Evolutionary conservation across 75 land plant species (phyloP), one percentile per base, ranked within the genome.

Genomic region (Cupressus sempervirens): DNA sequence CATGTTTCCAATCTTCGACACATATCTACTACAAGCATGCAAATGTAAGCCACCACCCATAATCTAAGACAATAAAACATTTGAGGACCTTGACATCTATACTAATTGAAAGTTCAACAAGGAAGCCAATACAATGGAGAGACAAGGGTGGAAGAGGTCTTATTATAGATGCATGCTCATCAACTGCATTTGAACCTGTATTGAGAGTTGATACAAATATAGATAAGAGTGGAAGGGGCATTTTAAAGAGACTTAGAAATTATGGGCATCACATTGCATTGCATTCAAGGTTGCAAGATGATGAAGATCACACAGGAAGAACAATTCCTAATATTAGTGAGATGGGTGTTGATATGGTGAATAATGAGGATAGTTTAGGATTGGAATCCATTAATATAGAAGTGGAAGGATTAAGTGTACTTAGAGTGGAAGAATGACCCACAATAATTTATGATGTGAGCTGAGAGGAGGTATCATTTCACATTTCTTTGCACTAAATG

Each of bases 401-500:
- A 56, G 35, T 79, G 9, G 89, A 90, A 41, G 35, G 36, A 32
- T 43, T 90, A n/a, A 74, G 84, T 84, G 74, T 89, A n/a, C 62
- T 93, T 48, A 86, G 87, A 68, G 50, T 85, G 20, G 81, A 82
- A 35, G 91, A 92, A 84, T 96, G 99, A 98, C 93, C 93, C 35
- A 84, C 87, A 52, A 86, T 94, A 13, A 80, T 34, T 14, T 96
- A 86, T 91, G 99, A 98, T 90, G 99, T 94, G 35, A 93, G 98
- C 85, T 90, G 93, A 13, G 93, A 93, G 84, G 95, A 94, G 26
- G 89, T 96, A 76, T 98, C 99, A 34, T 88, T 94, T 84, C 98
- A 98, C 79, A 91, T 98, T 80, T 98, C 99, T 62, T 87, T 98
- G 85, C 99, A 98, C 85, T 89, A 95, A 38, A 86, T 96, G 56